phyloP scores from a whole-genome alignment of 1,284 basidiomycete species.

The Coniferiporia weirii region DNA sequence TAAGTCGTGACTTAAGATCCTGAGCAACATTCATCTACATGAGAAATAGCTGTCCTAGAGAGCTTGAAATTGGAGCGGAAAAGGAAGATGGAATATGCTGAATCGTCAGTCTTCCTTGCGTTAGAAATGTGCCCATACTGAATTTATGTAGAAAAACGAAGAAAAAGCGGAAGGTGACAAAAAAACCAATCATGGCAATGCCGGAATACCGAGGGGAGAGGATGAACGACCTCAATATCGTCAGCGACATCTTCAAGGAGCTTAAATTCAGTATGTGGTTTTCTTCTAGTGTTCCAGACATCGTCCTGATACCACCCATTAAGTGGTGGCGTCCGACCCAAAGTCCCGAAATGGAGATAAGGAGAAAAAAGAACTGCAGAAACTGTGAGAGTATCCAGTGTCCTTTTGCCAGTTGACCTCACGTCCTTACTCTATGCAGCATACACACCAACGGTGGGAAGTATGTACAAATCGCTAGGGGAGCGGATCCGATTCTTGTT shows the following conservation, averaged over 20 bases:
- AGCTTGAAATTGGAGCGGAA: slow-evolving; percentile 58
- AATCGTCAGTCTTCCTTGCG: slow-evolving; percentile 37
- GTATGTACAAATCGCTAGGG: slow-evolving; percentile 56
- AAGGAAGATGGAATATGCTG: slow-evolving; percentile 60
- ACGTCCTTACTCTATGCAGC: slow-evolving; percentile 32
- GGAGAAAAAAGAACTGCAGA: slow-evolving; percentile 61
- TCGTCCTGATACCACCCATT: not conserved
- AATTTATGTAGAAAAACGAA: slow-evolving; percentile 40
- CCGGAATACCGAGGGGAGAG: slow-evolving; percentile 61
- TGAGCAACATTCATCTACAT: not conserved
- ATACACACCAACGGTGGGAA: slow-evolving; percentile 76
- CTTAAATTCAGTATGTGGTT: slow-evolving; percentile 69
- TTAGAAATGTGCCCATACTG: not conserved
- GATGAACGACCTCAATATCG: slow-evolving; percentile 50
- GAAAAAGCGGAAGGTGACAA: slow-evolving; percentile 58
- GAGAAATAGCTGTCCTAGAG: slow-evolving; percentile 45
- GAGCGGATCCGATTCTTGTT: slow-evolving; percentile 41
- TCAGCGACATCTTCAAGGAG: slow-evolving; percentile 64
- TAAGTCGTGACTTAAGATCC: slow-evolving; percentile 26
- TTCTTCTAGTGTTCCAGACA: not conserved
- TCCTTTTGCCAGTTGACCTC: not conserved
- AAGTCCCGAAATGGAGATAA: slow-evolving; percentile 63
- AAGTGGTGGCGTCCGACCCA: slow-evolving; percentile 76
- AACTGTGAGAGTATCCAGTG: slow-evolving; percentile 40
- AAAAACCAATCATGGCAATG: slow-evolving; percentile 62